Evolutionary conservation across 1,284 basidiomycete genomes (phyloP).

Genomic region (Boletus sp.): DNA sequence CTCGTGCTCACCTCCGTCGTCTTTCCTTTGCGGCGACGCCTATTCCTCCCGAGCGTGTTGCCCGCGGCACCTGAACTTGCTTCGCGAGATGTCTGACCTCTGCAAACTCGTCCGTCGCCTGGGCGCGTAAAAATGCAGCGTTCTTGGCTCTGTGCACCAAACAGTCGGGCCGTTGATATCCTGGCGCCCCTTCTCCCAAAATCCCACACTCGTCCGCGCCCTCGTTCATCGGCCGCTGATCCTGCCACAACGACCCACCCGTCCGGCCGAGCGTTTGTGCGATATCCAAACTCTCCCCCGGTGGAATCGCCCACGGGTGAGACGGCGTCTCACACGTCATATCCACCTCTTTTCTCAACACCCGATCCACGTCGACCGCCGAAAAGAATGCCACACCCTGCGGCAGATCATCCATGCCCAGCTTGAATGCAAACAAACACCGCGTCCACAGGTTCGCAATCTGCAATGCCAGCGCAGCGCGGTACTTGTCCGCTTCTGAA

Average conservation of each 20-base stretch:
- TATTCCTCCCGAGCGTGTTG: constrained; percentile 35
- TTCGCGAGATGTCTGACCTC: constrained; percentile 71
- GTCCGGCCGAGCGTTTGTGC: constrained; percentile 66
- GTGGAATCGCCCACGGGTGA: constrained; percentile 80
- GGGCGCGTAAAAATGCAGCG: constrained; percentile 71
- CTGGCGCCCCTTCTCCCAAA: constrained; percentile 39
- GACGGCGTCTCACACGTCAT: constrained; percentile 96
- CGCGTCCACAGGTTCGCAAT: constrained; percentile 97
- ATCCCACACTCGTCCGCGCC: constrained; percentile 18
- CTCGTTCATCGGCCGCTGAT: constrained; percentile 56
- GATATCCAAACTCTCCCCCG: constrained; percentile 89
- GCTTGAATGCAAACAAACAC: constrained; percentile 87
- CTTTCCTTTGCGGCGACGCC: constrained; percentile 7
- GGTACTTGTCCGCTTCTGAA: constrained; percentile 85
- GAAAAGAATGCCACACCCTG: constrained; percentile 97
- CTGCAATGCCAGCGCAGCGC: constrained; percentile 92
- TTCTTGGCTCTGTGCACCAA: constrained; percentile 63
- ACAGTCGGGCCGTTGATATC: constrained; percentile 57
- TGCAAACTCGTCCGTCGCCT: constrained; percentile 67
- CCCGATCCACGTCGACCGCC: constrained; percentile 91
- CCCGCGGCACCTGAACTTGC: constrained; percentile 47
- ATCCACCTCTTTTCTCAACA: constrained; percentile 95
- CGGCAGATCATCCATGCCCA: constrained; percentile 96
- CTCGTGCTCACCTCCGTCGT: neutral
- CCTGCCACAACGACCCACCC: constrained; percentile 63